Conservation (phyloP, 495 filamentous ascomycete species). For the Talaromyces borbonicus region DNA sequence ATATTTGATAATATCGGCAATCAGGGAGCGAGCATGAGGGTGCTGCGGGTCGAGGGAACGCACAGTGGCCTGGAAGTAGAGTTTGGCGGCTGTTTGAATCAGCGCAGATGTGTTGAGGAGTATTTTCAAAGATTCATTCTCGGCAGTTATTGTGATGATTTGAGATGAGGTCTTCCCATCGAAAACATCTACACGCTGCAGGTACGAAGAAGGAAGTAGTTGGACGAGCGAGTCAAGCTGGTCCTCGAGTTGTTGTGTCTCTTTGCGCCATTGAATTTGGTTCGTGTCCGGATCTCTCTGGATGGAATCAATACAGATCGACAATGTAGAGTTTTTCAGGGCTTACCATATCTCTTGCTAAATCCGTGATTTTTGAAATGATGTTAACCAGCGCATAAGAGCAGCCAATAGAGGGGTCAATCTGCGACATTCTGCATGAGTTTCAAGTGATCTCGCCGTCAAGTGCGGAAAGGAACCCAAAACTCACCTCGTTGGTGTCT, state of each 20-base stretch:
- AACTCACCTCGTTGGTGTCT: conserved; percentile 2
- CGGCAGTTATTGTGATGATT: neutral
- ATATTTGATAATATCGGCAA: neutral
- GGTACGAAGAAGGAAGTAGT: neutral
- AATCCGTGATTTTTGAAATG: conserved; percentile 5
- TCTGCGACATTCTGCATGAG: neutral
- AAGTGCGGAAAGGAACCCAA: neutral
- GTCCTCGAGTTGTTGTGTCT: neutral
- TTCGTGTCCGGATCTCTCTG: neutral
- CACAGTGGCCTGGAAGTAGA: conserved; percentile 8
- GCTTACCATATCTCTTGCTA: conserved; percentile 6
- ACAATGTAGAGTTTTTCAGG: neutral
- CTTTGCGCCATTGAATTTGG: neutral
- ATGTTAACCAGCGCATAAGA: conserved; percentile 5
- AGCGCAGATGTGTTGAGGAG: conserved; percentile 4
- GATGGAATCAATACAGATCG: neutral
- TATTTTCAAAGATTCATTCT: neutral
- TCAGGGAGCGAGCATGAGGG: neutral
- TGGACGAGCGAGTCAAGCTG: conserved; percentile 2
- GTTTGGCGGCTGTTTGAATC: conserved; percentile 1
- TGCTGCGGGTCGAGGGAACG: conserved; percentile 2
- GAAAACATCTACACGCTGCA: neutral
- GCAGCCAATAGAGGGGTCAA: conserved; percentile 6
- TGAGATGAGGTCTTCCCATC: neutral
- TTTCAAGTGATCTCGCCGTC: neutral